Evolutionary conservation across 805 yeast genomes (phyloP).

Genomic region (Hanseniaspora mollemarum): DNA sequence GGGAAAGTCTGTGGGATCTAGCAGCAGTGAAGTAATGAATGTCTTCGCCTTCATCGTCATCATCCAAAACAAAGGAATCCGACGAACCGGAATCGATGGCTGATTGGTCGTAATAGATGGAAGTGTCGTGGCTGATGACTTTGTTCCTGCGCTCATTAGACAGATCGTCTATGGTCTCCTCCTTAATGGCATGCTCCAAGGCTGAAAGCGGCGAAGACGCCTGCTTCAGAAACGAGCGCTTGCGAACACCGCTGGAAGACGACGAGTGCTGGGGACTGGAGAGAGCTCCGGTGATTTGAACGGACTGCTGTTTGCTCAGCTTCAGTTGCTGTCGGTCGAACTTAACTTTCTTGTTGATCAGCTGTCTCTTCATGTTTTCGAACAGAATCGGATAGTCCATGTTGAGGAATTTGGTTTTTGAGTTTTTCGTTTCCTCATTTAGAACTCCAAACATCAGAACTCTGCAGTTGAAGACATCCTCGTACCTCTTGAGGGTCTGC

Average conservation of each 20-base stretch:
- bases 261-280: neutral
- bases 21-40: neutral
- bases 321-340: neutral
- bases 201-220: conserved; percentile 8
- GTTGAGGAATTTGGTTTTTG: conserved; percentile 1
- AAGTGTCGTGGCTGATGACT: neutral
- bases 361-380: conserved; percentile 5
- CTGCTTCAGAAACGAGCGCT: conserved; percentile 5
- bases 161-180: neutral
- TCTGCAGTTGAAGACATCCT: conserved; percentile 14
- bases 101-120: neutral
- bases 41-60: conserved; percentile 6
- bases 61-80: conserved; percentile 2
- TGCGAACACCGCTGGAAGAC: neutral
- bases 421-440: neutral
- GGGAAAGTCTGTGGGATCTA: conserved; percentile 15
- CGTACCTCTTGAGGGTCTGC: conserved; percentile 1
- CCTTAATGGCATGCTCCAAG: neutral
- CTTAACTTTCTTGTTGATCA: conserved; percentile 4
- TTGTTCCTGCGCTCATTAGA: neutral
- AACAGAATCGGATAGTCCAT: conserved; percentile 12
- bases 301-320: neutral
- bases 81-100: conserved; percentile 3
- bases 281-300: neutral
- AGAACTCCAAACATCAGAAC: neutral